Evolutionary conservation across 2,329 filamentous ascomycete species (phyloP).

Genomic region (Nemania diffusa): DNA sequence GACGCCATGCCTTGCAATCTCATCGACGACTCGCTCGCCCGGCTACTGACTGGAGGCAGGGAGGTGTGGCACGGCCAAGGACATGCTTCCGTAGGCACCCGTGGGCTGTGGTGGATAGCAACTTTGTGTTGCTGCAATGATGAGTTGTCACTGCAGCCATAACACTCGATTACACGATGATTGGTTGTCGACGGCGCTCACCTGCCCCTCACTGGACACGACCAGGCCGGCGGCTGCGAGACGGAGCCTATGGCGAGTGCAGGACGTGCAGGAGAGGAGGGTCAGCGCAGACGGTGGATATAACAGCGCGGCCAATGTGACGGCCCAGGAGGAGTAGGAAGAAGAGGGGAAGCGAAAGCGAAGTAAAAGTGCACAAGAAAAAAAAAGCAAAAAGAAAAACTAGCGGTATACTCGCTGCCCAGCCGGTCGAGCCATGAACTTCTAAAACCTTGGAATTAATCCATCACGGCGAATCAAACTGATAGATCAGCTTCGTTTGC

Average conservation of each 20-base stretch:
- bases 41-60: slow-evolving; percentile 24
- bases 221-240: slow-evolving; percentile 50
- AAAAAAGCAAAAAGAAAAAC: slow-evolving; percentile 10
- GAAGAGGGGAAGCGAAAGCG: slow-evolving; percentile 25
- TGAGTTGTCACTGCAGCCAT: slow-evolving; percentile 58
- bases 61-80: slow-evolving; percentile 32
- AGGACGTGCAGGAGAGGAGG: slow-evolving; percentile 43
- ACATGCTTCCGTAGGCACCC: slow-evolving; percentile 15
- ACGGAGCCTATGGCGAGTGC: slow-evolving; percentile 56
- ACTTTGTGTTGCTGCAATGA: slow-evolving; percentile 50
- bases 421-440: slow-evolving; percentile 6
- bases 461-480: slow-evolving; percentile 32
- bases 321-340: slow-evolving; percentile 46
- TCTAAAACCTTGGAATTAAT: slow-evolving; percentile 10
- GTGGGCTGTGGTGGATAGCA: slow-evolving; percentile 18
- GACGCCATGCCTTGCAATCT: slow-evolving; percentile 8
- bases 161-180: slow-evolving; percentile 56
- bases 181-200: slow-evolving; percentile 55
- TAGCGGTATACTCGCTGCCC: slow-evolving; percentile 29
- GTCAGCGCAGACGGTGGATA: slow-evolving; percentile 57
- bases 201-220: slow-evolving; percentile 48
- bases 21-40: slow-evolving; percentile 22
- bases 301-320: slow-evolving; percentile 57
- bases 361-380: slow-evolving; percentile 17
- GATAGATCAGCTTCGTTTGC: slow-evolving; percentile 5